phyloP scores from a whole-genome alignment of 352 stramenopile genomes.

The Globisporangium middletonii region DNA sequence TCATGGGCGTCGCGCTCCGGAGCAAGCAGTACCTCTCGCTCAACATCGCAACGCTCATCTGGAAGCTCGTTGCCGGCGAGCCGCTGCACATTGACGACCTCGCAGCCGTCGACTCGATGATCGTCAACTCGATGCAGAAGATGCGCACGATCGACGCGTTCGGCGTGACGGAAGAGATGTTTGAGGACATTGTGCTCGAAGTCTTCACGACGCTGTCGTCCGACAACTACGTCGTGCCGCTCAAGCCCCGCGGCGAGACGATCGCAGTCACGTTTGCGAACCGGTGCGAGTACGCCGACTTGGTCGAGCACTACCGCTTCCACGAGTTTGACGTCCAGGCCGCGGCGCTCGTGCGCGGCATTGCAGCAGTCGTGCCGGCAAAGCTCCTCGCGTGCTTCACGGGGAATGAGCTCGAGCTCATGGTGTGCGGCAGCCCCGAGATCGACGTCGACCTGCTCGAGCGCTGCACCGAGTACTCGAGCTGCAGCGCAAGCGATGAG shows the following conservation, averaged over 20 bases:
- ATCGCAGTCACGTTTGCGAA: slow-evolving; percentile 78
- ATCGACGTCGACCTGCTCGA: slow-evolving; percentile 79
- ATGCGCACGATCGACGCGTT: slow-evolving; percentile 76
- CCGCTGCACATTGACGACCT: slow-evolving; percentile 76
- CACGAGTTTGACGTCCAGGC: slow-evolving; percentile 69
- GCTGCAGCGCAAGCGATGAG: slow-evolving; percentile 54
- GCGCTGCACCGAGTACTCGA: slow-evolving; percentile 84
- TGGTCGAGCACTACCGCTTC: slow-evolving; percentile 76
- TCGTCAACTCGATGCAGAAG: slow-evolving; percentile 84
- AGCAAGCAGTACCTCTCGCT: slow-evolving; percentile 88
- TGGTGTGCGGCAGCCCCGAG: slow-evolving; percentile 81
- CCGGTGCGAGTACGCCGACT: slow-evolving; percentile 68
- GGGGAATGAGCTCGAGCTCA: slow-evolving; percentile 66
- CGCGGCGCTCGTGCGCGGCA: slow-evolving; percentile 39
- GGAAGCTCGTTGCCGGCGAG: slow-evolving; percentile 86
- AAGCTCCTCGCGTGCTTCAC: slow-evolving; percentile 78
- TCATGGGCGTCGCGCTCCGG: slow-evolving; percentile 85
- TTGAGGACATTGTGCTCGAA: slow-evolving; percentile 89
- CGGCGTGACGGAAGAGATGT: slow-evolving; percentile 81
- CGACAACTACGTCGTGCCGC: slow-evolving; percentile 71
- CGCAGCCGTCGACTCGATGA: slow-evolving; percentile 73
- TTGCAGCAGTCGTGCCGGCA: slow-evolving; percentile 72
- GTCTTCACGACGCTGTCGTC: slow-evolving; percentile 87
- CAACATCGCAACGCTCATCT: slow-evolving; percentile 82
- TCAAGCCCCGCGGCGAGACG: slow-evolving; percentile 56